A percentile compares a stretch with the other conserved stretches of the same genome.
phyloP scores from a whole-genome alignment of 495 filamentous ascomycete genomes.

The Daldinia concentrica region DNA sequence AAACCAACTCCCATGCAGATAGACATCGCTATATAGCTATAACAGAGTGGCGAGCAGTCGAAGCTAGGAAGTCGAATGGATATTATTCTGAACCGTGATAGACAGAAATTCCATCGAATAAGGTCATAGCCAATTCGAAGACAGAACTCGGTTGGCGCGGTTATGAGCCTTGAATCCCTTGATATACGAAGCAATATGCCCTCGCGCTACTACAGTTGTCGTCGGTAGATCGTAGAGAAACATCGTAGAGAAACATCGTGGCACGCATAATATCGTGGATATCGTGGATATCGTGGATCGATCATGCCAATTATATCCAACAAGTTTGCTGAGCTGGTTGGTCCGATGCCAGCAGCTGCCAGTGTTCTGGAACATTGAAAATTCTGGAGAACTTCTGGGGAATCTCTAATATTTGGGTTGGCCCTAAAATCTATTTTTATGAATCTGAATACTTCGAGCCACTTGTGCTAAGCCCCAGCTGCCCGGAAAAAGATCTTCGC shows the following conservation, averaged over 20 bases:
- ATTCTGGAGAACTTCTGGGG: slow-evolving; percentile 10
- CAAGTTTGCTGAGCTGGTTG: not conserved
- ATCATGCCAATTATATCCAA: slow-evolving; percentile 10
- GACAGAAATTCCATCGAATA: not conserved
- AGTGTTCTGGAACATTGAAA: slow-evolving; percentile 21
- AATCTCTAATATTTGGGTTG: not conserved
- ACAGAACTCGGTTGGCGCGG: not conserved
- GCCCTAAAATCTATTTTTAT: slow-evolving; percentile 9
- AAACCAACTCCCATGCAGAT: not conserved
- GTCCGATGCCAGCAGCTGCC: not conserved
- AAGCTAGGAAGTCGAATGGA: not conserved
- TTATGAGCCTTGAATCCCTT: no score
- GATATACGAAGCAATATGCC: no score
- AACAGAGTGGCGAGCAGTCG: not conserved
- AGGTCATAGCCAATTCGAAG: not conserved
- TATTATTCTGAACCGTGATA: not conserved
- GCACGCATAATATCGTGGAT: no score
- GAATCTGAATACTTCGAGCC: not conserved
- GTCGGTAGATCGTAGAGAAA: no score
- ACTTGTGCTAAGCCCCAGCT: slow-evolving; percentile 8
- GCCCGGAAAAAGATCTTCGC: slow-evolving; percentile 2
- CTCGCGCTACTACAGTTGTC: no score
- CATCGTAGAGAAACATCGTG: no score
- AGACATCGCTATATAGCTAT: not conserved
- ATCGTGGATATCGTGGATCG: no score